Evolutionary conservation across 441 rosid species (phyloP).

Genomic region (Erysimum cheiri): DNA sequence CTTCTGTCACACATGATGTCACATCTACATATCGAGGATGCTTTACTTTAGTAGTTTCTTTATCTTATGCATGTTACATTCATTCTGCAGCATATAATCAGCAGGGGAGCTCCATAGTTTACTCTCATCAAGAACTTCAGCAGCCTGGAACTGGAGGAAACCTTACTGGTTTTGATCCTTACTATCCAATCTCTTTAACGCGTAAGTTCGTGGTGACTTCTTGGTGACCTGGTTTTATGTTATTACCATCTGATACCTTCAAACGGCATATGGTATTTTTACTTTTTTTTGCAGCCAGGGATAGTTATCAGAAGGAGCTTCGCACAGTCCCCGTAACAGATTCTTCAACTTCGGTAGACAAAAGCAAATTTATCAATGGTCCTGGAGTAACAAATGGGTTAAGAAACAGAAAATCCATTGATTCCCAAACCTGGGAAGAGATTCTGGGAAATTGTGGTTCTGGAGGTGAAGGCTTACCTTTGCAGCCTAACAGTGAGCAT

Average conservation of each 20-base stretch:
- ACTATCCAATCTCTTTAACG: conserved; percentile 52
- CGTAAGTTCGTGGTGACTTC: conserved; percentile 49
- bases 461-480: conserved; percentile 53
- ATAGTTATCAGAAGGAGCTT: conserved; percentile 56
- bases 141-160: conserved; percentile 51
- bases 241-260: conserved; percentile 8
- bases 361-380: conserved; percentile 45
- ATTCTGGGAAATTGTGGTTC: conserved; percentile 51
- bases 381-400: conserved; percentile 54
- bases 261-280: conserved; percentile 5
- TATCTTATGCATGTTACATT: conserved; percentile 31
- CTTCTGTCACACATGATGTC: conserved; percentile 31
- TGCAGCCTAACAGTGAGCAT: conserved; percentile 55
- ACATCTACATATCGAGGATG: conserved; percentile 19
- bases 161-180: conserved; percentile 54
- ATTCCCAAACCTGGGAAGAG: conserved; percentile 71
- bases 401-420: conserved; percentile 55
- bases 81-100: conserved; percentile 62
- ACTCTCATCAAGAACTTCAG: conserved; percentile 55
- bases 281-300: conserved; percentile 44
- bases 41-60: conserved; percentile 30
- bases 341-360: conserved; percentile 50
- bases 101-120: conserved; percentile 58
- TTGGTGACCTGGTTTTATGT: conserved; percentile 30
- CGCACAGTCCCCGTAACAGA: conserved; percentile 47